These are phyloP conservation scores for Blastomyces parvus DNA, from an alignment of 2,329 filamentous ascomycete species.

Conservation along the genomic window DNA sequence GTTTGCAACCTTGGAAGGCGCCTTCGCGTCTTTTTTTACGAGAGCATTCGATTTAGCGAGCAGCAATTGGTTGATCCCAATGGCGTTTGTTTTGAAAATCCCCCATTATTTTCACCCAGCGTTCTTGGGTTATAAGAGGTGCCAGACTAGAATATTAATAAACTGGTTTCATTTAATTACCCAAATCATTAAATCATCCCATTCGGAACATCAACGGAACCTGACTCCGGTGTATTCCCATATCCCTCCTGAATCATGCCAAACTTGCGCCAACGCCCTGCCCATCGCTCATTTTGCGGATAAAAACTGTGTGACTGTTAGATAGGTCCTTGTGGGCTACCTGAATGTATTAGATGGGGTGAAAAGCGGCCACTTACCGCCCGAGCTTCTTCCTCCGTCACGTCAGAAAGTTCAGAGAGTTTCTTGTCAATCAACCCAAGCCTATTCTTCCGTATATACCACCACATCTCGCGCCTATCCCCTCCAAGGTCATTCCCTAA, in stretches of 20 bases:
- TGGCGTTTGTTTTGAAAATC: neutral
- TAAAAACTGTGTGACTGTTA: slow-evolving; percentile 18
- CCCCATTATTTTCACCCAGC: neutral
- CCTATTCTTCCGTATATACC: slow-evolving; percentile 54
- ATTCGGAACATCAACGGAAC: neutral
- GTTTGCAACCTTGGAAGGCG: slow-evolving; percentile 5
- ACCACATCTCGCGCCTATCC: slow-evolving; percentile 76
- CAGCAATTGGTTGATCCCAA: no score
- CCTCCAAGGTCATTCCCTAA: slow-evolving; percentile 62
- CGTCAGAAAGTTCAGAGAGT: slow-evolving; percentile 53
- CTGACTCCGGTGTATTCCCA: neutral
- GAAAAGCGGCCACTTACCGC: slow-evolving; percentile 31
- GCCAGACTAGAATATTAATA: neutral
- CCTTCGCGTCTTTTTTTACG: neutral
- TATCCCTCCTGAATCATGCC: neutral
- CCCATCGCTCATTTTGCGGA: slow-evolving; percentile 15
- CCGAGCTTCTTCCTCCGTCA: slow-evolving; percentile 61
- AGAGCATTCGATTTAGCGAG: slow-evolving; percentile 4
- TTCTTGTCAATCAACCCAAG: slow-evolving; percentile 64
- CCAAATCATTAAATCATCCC: neutral
- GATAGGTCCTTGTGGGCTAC: neutral
- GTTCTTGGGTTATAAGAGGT: neutral
- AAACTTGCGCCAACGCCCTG: neutral
- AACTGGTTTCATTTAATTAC: neutral
- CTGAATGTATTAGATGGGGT: neutral